Evolutionary conservation across 2,329 filamentous ascomycete species (phyloP), one percentile per base, ranked within the genome.

Genomic region (Aspergillus thermomutatus): DNA sequence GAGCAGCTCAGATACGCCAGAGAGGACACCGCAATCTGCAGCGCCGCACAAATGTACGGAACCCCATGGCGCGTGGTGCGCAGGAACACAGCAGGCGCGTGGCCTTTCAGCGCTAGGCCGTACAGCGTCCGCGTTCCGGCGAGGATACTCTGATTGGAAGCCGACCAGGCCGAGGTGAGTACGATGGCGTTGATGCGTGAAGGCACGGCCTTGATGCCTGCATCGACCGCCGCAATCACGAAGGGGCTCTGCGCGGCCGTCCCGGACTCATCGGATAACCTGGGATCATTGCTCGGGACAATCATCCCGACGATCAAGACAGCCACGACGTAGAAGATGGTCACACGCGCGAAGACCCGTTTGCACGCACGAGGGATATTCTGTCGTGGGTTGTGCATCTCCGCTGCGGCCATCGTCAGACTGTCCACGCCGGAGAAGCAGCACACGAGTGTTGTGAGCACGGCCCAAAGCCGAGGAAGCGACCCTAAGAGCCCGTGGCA

Each of bases 171-270:
- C 0, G 87, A 88, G 0, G 86, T 89, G 62, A 92, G 80, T 63
- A 92, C 87, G 26, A 92, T 80, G 37, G 88, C 89, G 69, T 93
- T 93, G 73, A 92, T 86, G 54, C 92, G 83, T 5, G 84, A 85
- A 0, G 88, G 87, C 4, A 92, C 82, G 6, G 82, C 86, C 4
- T 78, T 79, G 56, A 92, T 86, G 0, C 87, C 85, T 2, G 88
- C 89, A 28, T 84, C 82, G 10, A 82, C 79, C 40, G 87, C 85
- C 19, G 88, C 89, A 60, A 92, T 89, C 57, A 92, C 88, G 65
- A 87, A 90, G 10, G 87, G 87, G 48, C 73, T 77, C 21, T 62
- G 59, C 2, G 66, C 57, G 9, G 72, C 69, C 66, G 64, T 79
- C 1, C 59, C 61, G 1, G 63, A 65, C 6, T 65, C 60, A 9